Percentiles rank a stretch among this genome's conserved stretches.
Evolutionary conservation across 768 basidiomycete genomes (phyloP).

Genomic region (Podaxis sp.): DNA sequence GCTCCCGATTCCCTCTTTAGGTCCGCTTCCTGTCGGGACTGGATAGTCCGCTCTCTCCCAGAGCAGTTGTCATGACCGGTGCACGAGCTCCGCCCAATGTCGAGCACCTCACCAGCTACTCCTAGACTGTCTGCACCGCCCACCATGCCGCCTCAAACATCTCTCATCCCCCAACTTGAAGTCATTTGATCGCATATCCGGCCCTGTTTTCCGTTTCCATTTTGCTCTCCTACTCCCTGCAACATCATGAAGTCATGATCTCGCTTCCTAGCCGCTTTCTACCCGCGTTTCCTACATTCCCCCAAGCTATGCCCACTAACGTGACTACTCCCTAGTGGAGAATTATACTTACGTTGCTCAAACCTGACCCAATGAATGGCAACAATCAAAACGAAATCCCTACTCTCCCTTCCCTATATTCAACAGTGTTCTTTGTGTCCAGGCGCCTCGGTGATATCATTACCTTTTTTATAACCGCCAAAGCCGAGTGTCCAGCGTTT

Average conservation of each 20-base stretch:
- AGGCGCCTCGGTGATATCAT: not conserved
- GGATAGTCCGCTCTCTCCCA: not conserved
- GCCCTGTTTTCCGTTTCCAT: slow-evolving; percentile 10
- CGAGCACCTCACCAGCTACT: not conserved
- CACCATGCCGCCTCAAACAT: not conserved
- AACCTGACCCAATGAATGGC: not conserved
- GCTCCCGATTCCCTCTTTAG: not conserved
- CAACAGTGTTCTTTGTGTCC: not conserved
- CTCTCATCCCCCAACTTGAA: not conserved
- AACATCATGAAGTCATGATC: slow-evolving; percentile 13
- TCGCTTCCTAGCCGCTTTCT: slow-evolving; percentile 14
- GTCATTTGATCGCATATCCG: not conserved
- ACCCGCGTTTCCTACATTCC: slow-evolving; percentile 13
- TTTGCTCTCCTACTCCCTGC: slow-evolving; percentile 13
- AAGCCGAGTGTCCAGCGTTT: not conserved
- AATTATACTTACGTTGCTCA: slow-evolving; percentile 4
- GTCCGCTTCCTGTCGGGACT: not conserved
- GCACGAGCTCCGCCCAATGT: not conserved
- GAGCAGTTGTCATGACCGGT: not conserved
- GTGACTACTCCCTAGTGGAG: slow-evolving; percentile 2
- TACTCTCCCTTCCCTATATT: not conserved
- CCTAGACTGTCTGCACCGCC: not conserved
- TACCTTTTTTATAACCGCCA: not conserved
- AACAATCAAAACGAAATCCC: slow-evolving; percentile 7
- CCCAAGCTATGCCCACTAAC: not conserved